A percentile compares a stretch with the other conserved stretches of the same genome.
These are phyloP conservation scores for Dentipellis sp. DNA, from an alignment of 768 basidiomycete genomes.

Conservation along the genomic window DNA sequence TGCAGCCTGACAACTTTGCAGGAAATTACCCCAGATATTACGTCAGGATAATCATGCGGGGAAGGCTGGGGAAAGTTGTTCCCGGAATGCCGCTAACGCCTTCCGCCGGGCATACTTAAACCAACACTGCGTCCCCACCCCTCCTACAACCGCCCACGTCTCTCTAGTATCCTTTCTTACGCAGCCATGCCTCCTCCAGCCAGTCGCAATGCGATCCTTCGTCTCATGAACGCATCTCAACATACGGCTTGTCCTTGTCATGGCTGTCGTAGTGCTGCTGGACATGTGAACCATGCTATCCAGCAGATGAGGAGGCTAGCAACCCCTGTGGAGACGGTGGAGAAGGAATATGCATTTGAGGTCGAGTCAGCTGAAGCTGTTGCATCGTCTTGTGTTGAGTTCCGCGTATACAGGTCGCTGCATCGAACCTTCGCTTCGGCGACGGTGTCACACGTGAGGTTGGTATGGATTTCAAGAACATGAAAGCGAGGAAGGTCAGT, in stretches of 20 bases:
- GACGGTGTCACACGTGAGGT: conserved; percentile 86
- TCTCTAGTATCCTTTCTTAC: neutral
- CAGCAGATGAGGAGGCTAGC: conserved; percentile 66
- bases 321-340: conserved; percentile 58
- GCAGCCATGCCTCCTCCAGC: conserved; percentile 23
- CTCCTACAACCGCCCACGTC: conserved; percentile 3
- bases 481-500: conserved; percentile 79
- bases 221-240: conserved; percentile 69
- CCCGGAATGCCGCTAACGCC: neutral
- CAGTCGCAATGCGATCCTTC: conserved; percentile 55
- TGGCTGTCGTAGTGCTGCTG: conserved; percentile 40
- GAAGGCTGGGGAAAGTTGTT: neutral
- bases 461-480: conserved; percentile 91
- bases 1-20: neutral
- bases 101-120: neutral
- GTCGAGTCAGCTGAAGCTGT: conserved; percentile 21
- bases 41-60: neutral
- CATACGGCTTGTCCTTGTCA: conserved; percentile 77
- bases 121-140: neutral
- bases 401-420: conserved; percentile 50
- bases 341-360: conserved; percentile 94
- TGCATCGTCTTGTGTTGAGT: neutral
- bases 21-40: neutral
- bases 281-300: conserved; percentile 34
- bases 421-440: conserved; percentile 82